Conservation (phyloP, 306 rosid species). For the Prosopis cineraria region DNA sequence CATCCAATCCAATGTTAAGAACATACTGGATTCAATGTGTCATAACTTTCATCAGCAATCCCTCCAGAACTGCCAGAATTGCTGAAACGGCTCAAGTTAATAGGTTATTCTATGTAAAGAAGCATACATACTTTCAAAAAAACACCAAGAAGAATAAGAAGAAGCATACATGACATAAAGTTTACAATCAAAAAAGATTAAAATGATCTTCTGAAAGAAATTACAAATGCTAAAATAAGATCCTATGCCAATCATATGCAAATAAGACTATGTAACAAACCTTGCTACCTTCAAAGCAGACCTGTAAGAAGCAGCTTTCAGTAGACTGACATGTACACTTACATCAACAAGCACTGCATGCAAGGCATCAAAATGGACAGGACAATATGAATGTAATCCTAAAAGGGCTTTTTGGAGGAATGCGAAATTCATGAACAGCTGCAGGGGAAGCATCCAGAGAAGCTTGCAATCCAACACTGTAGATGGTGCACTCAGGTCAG, state of each 20-base stretch:
- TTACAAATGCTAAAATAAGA: conserved; percentile 25
- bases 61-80: conserved; percentile 42
- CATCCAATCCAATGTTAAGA: conserved; percentile 21
- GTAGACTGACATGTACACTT: conserved; percentile 58
- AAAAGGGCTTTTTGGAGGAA: conserved; percentile 69
- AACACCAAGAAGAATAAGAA: neutral
- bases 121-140: neutral
- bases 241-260: neutral
- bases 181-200: conserved; percentile 20
- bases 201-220: conserved; percentile 18
- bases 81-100: conserved; percentile 51
- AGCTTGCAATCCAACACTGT: conserved; percentile 56
- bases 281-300: conserved; percentile 44
- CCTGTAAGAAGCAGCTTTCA: conserved; percentile 46
- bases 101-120: conserved; percentile 31
- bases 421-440: conserved; percentile 64
- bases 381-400: conserved; percentile 70
- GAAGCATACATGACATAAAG: neutral
- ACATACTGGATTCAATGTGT: conserved; percentile 58
- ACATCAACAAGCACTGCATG: conserved; percentile 67
- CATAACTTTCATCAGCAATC: conserved; percentile 40
- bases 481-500: conserved; percentile 33
- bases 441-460: conserved; percentile 54
- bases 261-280: conserved; percentile 51
- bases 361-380: conserved; percentile 67